phyloP scores from a whole-genome alignment of 2,329 filamentous ascomycete genomes.

The Ampelomyces quisqualis region DNA sequence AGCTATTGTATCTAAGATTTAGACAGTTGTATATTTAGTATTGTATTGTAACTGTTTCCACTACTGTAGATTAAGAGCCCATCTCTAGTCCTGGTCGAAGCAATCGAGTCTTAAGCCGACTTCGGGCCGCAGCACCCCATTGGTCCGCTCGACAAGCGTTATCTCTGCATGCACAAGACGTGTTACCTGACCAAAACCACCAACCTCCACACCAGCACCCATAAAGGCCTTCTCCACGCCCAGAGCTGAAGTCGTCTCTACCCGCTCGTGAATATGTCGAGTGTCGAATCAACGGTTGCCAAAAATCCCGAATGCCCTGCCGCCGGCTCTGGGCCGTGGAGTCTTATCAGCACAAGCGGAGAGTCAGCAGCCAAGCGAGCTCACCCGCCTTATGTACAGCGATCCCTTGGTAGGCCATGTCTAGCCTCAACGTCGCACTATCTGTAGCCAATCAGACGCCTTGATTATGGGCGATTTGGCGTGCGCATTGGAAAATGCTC shows the following conservation, averaged over 20 bases:
- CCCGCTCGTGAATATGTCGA: too few relatives aligned
- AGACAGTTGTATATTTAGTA: too few relatives aligned
- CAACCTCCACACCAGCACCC: conserved; percentile 17
- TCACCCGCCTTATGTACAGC: background rate
- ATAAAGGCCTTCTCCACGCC: conserved; percentile 17
- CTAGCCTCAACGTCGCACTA: too few relatives aligned
- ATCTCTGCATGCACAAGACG: conserved; percentile 19
- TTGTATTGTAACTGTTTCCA: too few relatives aligned
- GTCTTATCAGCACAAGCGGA: conserved; percentile 27
- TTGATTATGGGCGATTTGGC: background rate
- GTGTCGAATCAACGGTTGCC: conserved; percentile 3
- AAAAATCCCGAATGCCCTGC: too few relatives aligned
- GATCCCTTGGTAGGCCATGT: too few relatives aligned
- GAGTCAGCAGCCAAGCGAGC: background rate
- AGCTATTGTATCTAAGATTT: conserved; percentile 3
- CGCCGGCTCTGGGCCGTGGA: conserved; percentile 9
- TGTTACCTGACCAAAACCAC: conserved; percentile 30
- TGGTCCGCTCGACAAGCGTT: conserved; percentile 17
- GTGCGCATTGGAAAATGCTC: too few relatives aligned
- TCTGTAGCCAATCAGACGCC: background rate
- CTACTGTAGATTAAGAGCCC: background rate
- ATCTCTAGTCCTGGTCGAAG: conserved; percentile 14
- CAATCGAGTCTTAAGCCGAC: conserved; percentile 17
- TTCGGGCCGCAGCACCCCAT: conserved; percentile 10
- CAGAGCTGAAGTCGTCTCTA: conserved; percentile 6